Evolutionary conservation across 2,329 filamentous ascomycete species (phyloP).

Genomic region (Tolypocladium inflatum): DNA sequence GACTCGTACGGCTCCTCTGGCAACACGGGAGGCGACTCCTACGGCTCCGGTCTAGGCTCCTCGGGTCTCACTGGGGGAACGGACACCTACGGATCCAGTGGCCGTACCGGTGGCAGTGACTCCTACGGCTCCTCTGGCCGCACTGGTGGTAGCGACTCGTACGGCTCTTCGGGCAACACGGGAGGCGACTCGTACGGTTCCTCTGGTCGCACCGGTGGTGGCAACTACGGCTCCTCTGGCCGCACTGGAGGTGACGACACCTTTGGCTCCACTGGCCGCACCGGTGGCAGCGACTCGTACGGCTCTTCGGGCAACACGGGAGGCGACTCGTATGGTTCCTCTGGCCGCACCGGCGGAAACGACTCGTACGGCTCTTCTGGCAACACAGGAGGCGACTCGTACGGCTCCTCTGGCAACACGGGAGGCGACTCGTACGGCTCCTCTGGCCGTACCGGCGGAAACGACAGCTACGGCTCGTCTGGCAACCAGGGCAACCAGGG

Average conservation of each 20-base stretch:
- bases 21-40: slow-evolving; percentile 6
- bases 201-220: slow-evolving; percentile 7
- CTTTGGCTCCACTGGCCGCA: slow-evolving; percentile 1
- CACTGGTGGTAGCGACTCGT: slow-evolving; percentile 4
- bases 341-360: slow-evolving; percentile 8
- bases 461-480: slow-evolving; percentile 6
- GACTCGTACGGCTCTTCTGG: slow-evolving; percentile 14
- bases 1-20: slow-evolving; percentile 4
- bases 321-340: slow-evolving; percentile 12
- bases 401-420: slow-evolving; percentile 10
- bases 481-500: too few species aligned
- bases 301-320: slow-evolving; percentile 10
- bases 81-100: slow-evolving; percentile 13
- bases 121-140: slow-evolving; percentile 11
- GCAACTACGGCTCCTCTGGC: slow-evolving; percentile 10
- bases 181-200: slow-evolving; percentile 8
- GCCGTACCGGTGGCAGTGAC: background rate
- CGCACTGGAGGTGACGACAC: slow-evolving; percentile 2
- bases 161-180: too few species aligned
- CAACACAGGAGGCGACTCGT: slow-evolving; percentile 8
- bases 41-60: slow-evolving; percentile 5
- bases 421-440: slow-evolving; percentile 11
- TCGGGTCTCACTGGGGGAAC: slow-evolving; percentile 9
- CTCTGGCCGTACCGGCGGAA: slow-evolving; percentile 4
- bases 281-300: slow-evolving; percentile 7